Evolutionary conservation across 352 stramenopile species (phyloP).

Genomic region (Globisporangium sylvaticum): DNA sequence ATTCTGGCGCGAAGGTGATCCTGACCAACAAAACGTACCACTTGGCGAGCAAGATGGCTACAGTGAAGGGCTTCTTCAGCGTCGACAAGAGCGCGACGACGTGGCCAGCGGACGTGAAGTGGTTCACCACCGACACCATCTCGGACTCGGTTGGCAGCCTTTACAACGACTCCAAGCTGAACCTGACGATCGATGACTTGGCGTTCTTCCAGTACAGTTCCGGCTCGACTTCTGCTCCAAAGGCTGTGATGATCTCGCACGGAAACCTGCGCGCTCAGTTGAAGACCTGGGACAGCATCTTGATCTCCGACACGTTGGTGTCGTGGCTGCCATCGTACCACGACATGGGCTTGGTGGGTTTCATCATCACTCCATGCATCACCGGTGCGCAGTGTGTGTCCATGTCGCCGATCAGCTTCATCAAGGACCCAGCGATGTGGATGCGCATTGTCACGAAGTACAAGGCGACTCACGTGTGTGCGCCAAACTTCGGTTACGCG

Average conservation of each 20-base stretch:
- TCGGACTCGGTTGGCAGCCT: conserved; percentile 42
- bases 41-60: conserved; percentile 76
- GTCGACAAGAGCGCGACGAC: conserved; percentile 34
- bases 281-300: conserved; percentile 73
- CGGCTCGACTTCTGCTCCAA: conserved; percentile 73
- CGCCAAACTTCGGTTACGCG: conserved; percentile 79
- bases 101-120: conserved; percentile 65
- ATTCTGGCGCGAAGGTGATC: conserved; percentile 60
- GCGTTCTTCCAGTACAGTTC: conserved; percentile 87
- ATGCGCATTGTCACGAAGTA: conserved; percentile 75
- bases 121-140: conserved; percentile 68
- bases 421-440: conserved; percentile 81
- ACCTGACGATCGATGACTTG: conserved; percentile 46
- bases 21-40: conserved; percentile 78
- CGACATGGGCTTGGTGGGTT: conserved; percentile 84
- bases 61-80: conserved; percentile 74
- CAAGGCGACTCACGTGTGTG: conserved; percentile 72
- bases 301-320: conserved; percentile 57
- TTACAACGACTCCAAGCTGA: conserved; percentile 46
- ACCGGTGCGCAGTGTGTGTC: conserved; percentile 59
- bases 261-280: conserved; percentile 68
- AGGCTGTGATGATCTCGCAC: conserved; percentile 84
- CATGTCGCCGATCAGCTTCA: conserved; percentile 85
- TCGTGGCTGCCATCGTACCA: conserved; percentile 82
- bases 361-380: conserved; percentile 66